Conservation (phyloP, 768 basidiomycete species). For the Calocybe cyanea region DNA sequence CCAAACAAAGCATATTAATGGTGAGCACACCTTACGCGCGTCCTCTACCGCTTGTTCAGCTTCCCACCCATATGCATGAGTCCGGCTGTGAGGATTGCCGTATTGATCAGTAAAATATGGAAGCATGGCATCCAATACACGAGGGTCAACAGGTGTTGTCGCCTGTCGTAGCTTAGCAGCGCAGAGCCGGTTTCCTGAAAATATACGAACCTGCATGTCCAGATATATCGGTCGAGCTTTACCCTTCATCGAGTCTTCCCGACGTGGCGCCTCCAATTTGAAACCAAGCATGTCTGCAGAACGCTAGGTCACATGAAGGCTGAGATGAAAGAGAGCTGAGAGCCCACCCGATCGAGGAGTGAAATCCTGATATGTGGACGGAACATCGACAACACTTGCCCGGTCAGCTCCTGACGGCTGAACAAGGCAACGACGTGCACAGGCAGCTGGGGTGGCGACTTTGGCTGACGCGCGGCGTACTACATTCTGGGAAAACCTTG, state of each 20-base stretch:
- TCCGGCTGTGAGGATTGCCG: conserved; percentile 97
- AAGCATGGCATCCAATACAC: conserved; percentile 95
- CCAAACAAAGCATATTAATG: neutral
- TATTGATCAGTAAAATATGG: conserved; percentile 94
- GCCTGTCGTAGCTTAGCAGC: conserved; percentile 48
- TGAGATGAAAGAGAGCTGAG: neutral
- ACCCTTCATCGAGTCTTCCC: conserved; percentile 52
- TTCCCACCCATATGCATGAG: conserved; percentile 99
- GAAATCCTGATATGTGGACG: conserved; percentile 69
- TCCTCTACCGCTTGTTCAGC: conserved; percentile 93
- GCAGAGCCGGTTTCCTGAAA: conserved; percentile 1
- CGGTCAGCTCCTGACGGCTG: conserved; percentile 81
- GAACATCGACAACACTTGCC: conserved; percentile 79
- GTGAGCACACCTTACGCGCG: conserved; percentile 65
- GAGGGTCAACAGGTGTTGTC: conserved; percentile 95
- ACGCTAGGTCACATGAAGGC: neutral
- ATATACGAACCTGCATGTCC: conserved; percentile 81
- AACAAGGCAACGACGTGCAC: conserved; percentile 57
- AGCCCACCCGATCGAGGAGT: conserved; percentile 61
- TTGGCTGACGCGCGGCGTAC: conserved; percentile 31
- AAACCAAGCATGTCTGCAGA: conserved; percentile 83
- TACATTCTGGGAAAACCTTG: conserved; percentile 45
- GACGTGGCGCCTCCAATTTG: conserved; percentile 63
- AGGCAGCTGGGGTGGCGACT: conserved; percentile 22
- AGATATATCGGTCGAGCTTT: conserved; percentile 91